Evolutionary conservation across 2,329 filamentous ascomycete species (phyloP).

Genomic region (Exophiala sp.): DNA sequence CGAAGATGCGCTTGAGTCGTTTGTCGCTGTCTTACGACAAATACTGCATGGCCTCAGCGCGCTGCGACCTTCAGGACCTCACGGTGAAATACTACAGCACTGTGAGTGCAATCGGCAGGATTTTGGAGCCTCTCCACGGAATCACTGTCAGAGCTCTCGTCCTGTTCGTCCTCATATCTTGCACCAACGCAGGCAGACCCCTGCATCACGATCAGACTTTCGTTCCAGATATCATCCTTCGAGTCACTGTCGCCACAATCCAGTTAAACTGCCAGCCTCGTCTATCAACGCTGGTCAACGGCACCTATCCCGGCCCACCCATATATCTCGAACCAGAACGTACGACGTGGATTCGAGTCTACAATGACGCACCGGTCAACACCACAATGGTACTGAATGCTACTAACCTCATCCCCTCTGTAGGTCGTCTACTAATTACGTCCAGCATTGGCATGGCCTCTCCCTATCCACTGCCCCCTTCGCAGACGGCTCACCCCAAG

Average conservation of each 20-base stretch:
- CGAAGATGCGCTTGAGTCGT: no score
- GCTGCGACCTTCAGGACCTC: no score
- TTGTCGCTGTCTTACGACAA: no score
- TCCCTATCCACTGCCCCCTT: conserved; percentile 55
- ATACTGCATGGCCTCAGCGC: no score
- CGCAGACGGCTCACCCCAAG: conserved; percentile 57
- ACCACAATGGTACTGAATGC: no score
- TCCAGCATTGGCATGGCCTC: conserved; percentile 63
- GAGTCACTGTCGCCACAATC: conserved; percentile 40
- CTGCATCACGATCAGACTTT: conserved; percentile 18
- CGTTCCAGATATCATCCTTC: conserved; percentile 45
- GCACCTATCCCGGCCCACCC: conserved; percentile 48
- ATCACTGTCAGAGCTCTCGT: background rate
- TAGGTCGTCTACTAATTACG: background rate
- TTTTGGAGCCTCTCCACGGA: background rate
- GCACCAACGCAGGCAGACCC: conserved; percentile 2
- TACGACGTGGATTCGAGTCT: conserved; percentile 53
- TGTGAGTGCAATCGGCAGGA: no score
- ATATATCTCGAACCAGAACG: conserved; percentile 44
- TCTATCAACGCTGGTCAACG: conserved; percentile 49
- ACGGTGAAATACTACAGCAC: no score
- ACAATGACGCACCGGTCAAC: conserved; percentile 50
- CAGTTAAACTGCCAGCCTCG: conserved; percentile 44
- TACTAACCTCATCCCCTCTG: no score
- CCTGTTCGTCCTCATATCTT: background rate